These are phyloP conservation scores for Aspergillus fumigatus DNA, from an alignment of 2,329 filamentous ascomycete species.

Conservation along the genomic window DNA sequence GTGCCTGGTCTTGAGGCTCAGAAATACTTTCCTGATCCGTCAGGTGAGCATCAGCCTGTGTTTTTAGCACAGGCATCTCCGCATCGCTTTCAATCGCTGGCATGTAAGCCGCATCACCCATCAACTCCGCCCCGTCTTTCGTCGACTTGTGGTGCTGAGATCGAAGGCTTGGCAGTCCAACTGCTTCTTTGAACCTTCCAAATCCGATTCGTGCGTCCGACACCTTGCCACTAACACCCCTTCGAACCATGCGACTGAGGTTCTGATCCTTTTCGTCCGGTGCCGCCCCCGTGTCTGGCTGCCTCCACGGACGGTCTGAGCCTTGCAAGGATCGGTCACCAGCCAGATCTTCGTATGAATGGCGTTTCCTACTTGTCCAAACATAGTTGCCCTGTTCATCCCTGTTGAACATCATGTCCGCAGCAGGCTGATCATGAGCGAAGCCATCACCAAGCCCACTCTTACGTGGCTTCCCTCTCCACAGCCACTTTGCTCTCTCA, in stretches of 20 bases:
- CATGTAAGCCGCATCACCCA: constrained; percentile 25
- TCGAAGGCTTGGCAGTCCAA: constrained; percentile 50
- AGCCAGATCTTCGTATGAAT: constrained; percentile 36
- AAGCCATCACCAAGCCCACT: constrained; percentile 33
- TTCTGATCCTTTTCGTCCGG: constrained; percentile 42
- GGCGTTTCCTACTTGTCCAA: constrained; percentile 40
- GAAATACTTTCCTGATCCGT: constrained; percentile 15
- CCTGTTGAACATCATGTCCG: constrained; percentile 41
- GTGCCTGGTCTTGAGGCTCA: constrained; percentile 13
- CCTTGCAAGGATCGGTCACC: constrained; percentile 26
- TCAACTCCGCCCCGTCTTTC: constrained; percentile 31
- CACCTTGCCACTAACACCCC: constrained; percentile 72
- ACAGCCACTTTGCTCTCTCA: constrained; percentile 86
- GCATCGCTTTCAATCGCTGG: constrained; percentile 27
- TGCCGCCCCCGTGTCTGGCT: constrained; percentile 21
- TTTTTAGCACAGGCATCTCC: constrained; percentile 14
- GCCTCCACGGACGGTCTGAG: constrained; percentile 28
- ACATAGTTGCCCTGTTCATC: constrained; percentile 44
- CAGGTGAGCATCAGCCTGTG: constrained; percentile 11
- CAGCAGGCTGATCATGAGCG: constrained; percentile 27
- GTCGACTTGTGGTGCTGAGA: constrained; percentile 37
- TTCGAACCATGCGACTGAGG: constrained; percentile 65
- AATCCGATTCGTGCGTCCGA: constrained; percentile 78
- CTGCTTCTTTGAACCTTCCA: constrained; percentile 78
- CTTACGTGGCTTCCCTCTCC: constrained; percentile 83